A percentile compares a stretch with the other conserved stretches of the same genome.
phyloP scores from a whole-genome alignment of 257 asterid species.

The Datura wrightii region DNA sequence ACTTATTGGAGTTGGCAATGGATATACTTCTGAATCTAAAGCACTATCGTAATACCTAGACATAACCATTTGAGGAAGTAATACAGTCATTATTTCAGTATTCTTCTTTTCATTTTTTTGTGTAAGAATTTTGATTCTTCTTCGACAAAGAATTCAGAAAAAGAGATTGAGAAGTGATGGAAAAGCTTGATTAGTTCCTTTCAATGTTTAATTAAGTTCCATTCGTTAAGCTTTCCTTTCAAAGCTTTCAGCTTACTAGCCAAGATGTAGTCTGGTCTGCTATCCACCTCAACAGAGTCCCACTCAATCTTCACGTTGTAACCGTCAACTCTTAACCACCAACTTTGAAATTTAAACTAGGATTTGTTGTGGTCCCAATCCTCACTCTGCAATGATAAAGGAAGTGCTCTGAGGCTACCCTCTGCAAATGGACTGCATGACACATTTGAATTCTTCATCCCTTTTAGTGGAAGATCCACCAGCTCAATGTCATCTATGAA shows the following conservation, averaged over 20 bases:
- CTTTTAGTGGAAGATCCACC: neutral
- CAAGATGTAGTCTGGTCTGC: neutral
- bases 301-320: neutral
- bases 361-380: neutral
- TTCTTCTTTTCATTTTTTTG: neutral
- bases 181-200: neutral
- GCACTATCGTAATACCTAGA: neutral
- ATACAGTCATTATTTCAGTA: neutral
- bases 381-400: slow-evolving; percentile 1
- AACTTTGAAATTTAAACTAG: neutral
- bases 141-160: neutral
- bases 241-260: neutral
- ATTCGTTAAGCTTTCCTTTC: neutral
- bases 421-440: neutral
- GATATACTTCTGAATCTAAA: neutral
- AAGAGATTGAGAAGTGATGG: neutral
- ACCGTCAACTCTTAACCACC: neutral
- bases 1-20: neutral
- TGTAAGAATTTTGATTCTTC: neutral
- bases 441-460: neutral
- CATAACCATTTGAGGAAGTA: neutral
- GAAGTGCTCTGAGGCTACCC: neutral
- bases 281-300: neutral
- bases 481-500: slow-evolving; percentile 1
- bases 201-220: neutral